Evolutionary conservation across 2,329 filamentous ascomycete genomes (phyloP), one percentile per base, ranked within the genome.

Genomic region (Fusarium sp.): DNA sequence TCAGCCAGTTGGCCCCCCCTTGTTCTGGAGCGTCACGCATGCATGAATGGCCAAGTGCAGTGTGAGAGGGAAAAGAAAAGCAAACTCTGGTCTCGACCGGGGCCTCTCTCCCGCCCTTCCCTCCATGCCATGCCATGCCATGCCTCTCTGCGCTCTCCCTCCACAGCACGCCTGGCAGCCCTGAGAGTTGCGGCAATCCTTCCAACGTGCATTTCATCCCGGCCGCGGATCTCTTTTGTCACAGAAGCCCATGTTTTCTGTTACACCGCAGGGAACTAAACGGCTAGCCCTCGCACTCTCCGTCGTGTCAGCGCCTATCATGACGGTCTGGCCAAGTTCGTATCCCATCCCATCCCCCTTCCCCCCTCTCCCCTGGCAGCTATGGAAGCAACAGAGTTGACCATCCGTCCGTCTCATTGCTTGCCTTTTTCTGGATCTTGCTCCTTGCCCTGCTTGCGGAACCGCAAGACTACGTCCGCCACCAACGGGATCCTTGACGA

Each of bases 141-240:
- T 65, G 51, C 64, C 50, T 64, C 65, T 7, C 16, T 36, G 14
- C 8, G n/a, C 34, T 61, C 38, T 65, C 55, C 61, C 51, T 58
- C 65, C 65, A 46, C 42, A 69, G 56, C 54, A 66, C 62, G 58
- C 50, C 62, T 62, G 46, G 50, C 54, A 64, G 54, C 54, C 69
- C 61, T 65, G 50, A 38, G 50, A 51, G 64, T 65, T 70, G 57
- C 60, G 61, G 50, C 34, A 62, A 62, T 57, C 50, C 62, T 54
- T 36, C 34, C 46, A 54, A 56, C 53, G 60, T 73, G 68, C 63
- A 73, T 62, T 31, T 62, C 62, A 74, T 73, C 72, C 72, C 54
- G 65, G 68, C 42, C 64, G 72, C 61, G 68, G 72, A 74, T 74
- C 72, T 72, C 49, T n/a, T 58, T 60, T 71, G 60, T 62, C 59